These are phyloP conservation scores for Xylaria acuta DNA, from an alignment of 495 filamentous ascomycete species.

Conservation along the genomic window DNA sequence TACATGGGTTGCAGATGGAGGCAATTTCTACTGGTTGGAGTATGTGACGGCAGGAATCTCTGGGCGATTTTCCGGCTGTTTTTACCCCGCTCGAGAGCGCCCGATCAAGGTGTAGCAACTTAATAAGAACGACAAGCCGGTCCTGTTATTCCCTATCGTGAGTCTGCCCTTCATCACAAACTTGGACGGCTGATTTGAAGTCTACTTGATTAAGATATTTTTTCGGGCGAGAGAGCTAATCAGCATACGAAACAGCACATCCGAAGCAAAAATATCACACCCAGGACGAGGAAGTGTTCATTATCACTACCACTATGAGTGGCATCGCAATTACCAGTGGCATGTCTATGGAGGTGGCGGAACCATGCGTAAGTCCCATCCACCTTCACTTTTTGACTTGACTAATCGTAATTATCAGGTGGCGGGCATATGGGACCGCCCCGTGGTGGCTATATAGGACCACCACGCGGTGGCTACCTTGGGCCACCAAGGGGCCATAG, in stretches of 20 bases:
- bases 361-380: background rate
- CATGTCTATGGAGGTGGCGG: background rate
- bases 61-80: too few species aligned
- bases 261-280: background rate
- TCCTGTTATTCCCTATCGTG: too few species aligned
- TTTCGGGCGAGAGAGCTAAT: too few species aligned
- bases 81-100: too few species aligned
- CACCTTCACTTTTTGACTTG: background rate
- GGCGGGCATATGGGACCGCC: conserved; percentile 1
- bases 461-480: background rate
- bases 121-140: too few species aligned
- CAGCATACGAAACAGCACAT: background rate
- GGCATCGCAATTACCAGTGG: background rate
- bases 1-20: too few species aligned
- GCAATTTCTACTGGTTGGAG: too few species aligned
- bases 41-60: too few species aligned
- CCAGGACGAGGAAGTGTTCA: background rate
- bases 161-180: too few species aligned
- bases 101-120: too few species aligned
- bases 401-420: background rate
- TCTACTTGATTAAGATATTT: too few species aligned
- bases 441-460: background rate
- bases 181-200: too few species aligned
- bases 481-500: background rate
- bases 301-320: background rate